Conservation (phyloP, 2,329 filamentous ascomycete genomes). For the Xylariaceae sp. region DNA sequence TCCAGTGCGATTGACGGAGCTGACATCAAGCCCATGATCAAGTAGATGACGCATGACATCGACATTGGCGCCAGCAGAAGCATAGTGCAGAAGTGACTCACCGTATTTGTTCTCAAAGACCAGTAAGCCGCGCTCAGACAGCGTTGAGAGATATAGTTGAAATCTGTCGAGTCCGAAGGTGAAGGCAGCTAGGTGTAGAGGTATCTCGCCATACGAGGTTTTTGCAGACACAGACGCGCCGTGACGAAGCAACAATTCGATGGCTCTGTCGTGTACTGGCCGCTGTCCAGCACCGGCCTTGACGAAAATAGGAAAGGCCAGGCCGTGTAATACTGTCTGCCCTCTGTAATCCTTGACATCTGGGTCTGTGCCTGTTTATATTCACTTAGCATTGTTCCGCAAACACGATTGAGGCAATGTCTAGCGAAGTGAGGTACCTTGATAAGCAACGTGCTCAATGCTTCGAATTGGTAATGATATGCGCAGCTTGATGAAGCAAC, state of each 20-base stretch:
- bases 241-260: neutral
- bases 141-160: neutral
- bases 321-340: no score
- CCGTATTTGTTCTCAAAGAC: neutral
- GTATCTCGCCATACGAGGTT: neutral
- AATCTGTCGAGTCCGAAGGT: neutral
- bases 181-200: constrained; percentile 1
- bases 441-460: no score
- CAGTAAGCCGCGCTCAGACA: neutral
- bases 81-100: constrained; percentile 1
- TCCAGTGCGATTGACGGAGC: neutral
- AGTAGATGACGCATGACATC: neutral
- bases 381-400: no score
- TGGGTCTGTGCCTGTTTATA: no score
- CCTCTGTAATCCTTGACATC: no score
- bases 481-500: no score
- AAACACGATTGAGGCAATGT: no score
- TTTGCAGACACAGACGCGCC: neutral
- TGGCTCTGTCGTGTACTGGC: no score
- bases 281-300: no score
- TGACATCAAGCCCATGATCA: constrained; percentile 1
- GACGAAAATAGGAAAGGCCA: no score
- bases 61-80: neutral
- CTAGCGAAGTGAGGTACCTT: no score
- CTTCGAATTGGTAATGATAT: no score